Evolutionary conservation across 2,329 filamentous ascomycete genomes (phyloP), one percentile per base, ranked within the genome.

Genomic region (Furcasterigmium furcatum): DNA sequence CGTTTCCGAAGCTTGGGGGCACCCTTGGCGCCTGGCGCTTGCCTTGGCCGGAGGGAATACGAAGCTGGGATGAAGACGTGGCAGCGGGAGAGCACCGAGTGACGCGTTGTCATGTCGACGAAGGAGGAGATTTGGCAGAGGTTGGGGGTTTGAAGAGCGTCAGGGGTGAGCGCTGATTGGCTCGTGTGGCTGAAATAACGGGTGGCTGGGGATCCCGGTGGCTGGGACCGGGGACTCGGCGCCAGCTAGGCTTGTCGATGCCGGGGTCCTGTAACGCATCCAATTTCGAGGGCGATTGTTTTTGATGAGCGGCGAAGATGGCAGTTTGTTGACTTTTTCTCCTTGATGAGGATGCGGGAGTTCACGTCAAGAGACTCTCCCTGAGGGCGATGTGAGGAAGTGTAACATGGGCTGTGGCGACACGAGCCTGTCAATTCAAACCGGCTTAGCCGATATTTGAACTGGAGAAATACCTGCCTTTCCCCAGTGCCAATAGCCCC

Each of bases 151-250:
- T 14, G 16, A 36, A 19, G 34, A 14, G 34, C 34, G 12, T 35
- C 25, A 30, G 29, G 30, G 46, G 39, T 22, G 47, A 38, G 48
- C 38, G 35, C 16, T 45, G 46, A 51, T 51, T 52, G 50, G 48
- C 1, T 16, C n/a, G 2, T 16, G 48, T 52, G 50, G 50, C 50
- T 52, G 48, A 48, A 43, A 32, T 38, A 32, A 24, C 22, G 19
- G 48, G 48, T 52, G 50, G 50, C 50, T 52, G 50, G 49, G 47
- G 24, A 41, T n/a, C 30, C 12, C n/a, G 40, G 43, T 40, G 34
- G 34, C 34, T 40, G 21, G 38, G 21, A 27, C 24, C 24, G 24
- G 24, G 24, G 24, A 27, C 24, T 27, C 7, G 24, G 24, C 24
- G 29, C 29, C 29, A 32, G 29, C 10, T 32, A 32, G 10, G 10